Percentiles rank a stretch among this genome's conserved stretches.
Conservation (phyloP, 1,284 basidiomycete species). For the Moesziomyces globuligerus region DNA sequence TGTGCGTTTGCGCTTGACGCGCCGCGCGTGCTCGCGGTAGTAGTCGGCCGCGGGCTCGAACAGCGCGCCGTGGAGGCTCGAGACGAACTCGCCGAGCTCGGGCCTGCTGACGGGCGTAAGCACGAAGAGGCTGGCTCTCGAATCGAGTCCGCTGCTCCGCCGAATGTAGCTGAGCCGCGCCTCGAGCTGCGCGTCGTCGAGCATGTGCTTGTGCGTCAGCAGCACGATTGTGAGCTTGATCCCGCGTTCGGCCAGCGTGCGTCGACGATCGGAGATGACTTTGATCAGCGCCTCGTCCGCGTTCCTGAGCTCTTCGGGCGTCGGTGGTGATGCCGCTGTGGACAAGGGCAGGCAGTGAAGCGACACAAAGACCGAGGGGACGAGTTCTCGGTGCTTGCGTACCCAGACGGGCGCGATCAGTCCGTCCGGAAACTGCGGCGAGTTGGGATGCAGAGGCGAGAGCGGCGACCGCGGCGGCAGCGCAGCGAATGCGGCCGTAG, state of each 20-base stretch:
- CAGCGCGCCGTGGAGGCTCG: slow-evolving; percentile 83
- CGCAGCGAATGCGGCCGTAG: slow-evolving; percentile 34
- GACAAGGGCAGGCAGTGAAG: slow-evolving; percentile 75
- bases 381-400: slow-evolving; percentile 87
- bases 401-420: slow-evolving; percentile 97
- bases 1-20: slow-evolving; percentile 87
- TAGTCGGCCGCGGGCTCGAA: slow-evolving; percentile 89
- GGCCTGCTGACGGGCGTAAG: slow-evolving; percentile 82
- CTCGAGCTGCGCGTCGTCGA: slow-evolving; percentile 76
- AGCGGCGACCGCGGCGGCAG: slow-evolving; percentile 79
- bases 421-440: slow-evolving; percentile 91
- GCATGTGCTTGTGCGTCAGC: slow-evolving; percentile 82
- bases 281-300: slow-evolving; percentile 75
- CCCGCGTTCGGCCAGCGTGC: slow-evolving; percentile 80
- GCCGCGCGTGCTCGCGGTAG: slow-evolving; percentile 89
- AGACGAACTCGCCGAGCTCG: slow-evolving; percentile 73
- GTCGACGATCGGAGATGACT: slow-evolving; percentile 82
- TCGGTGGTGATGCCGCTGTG: slow-evolving; percentile 1
- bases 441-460: slow-evolving; percentile 85
- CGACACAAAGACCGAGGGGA: slow-evolving; percentile 91
- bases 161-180: slow-evolving; percentile 83
- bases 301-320: slow-evolving; percentile 52
- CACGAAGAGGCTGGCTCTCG: slow-evolving; percentile 90
- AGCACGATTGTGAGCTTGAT: slow-evolving; percentile 95
- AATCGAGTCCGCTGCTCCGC: slow-evolving; percentile 85